A percentile compares a stretch with the other conserved stretches of the same genome.
Evolutionary conservation across 257 asterid genomes (phyloP).

Genomic region (Primulina huaijiensis): DNA sequence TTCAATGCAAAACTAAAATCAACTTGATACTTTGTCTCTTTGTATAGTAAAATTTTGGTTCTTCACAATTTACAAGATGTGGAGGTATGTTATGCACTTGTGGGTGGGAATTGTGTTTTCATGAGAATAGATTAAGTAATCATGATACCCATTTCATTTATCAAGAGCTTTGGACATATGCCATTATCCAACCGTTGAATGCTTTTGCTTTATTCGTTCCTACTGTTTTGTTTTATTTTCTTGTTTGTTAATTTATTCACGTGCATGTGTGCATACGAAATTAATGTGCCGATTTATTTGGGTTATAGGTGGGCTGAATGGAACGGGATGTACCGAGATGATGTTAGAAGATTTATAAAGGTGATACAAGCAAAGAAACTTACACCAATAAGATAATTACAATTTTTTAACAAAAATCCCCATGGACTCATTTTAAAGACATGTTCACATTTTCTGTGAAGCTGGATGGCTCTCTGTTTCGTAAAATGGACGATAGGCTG

Average conservation of each 20-base stretch:
- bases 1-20: no score
- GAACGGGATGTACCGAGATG: constrained; percentile 96
- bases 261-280: not conserved
- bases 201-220: constrained; percentile 5
- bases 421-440: constrained; percentile 5
- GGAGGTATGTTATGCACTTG: no score
- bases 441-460: no score
- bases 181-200: no score
- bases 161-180: no score
- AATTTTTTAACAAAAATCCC: not conserved
- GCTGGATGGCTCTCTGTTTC: no score
- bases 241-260: not conserved
- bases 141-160: no score
- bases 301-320: constrained; percentile 96
- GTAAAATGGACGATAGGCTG: not conserved
- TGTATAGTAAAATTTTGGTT: no score
- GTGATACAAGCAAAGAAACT: constrained; percentile 37
- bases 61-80: no score
- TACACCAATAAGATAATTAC: constrained; percentile 5
- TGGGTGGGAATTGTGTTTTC: no score
- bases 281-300: constrained; percentile 25
- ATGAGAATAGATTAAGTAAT: no score
- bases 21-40: no score
- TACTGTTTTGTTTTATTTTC: constrained; percentile 7
- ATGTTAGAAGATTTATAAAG: constrained; percentile 83